phyloP scores from a whole-genome alignment of 805 yeast genomes.

The Cyberlindnera misumaiensis region DNA sequence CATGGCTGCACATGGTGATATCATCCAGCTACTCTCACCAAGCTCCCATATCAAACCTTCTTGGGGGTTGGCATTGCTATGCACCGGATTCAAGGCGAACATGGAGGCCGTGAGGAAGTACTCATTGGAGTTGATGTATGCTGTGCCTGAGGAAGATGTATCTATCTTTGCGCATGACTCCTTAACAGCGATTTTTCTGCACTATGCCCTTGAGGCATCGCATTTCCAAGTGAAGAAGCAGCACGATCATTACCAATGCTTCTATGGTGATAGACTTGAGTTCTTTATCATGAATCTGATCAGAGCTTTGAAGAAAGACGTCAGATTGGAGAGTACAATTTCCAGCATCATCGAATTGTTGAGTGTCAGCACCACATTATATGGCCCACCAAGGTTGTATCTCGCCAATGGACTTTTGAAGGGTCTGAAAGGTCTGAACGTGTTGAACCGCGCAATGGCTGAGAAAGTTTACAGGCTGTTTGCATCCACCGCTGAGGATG shows the following conservation, averaged over 20 bases:
- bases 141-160: constrained; percentile 41
- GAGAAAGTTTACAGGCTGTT: constrained; percentile 28
- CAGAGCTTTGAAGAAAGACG: constrained; percentile 27
- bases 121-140: constrained; percentile 47
- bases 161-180: constrained; percentile 39
- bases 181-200: constrained; percentile 41
- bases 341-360: constrained; percentile 37
- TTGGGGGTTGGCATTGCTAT: constrained; percentile 69
- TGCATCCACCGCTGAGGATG: constrained; percentile 40
- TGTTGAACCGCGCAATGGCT: constrained; percentile 24
- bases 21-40: constrained; percentile 44
- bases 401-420: constrained; percentile 46
- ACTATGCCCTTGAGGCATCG: constrained; percentile 55
- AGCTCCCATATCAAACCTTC: constrained; percentile 49
- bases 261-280: constrained; percentile 48
- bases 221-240: constrained; percentile 43
- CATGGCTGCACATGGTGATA: constrained; percentile 64
- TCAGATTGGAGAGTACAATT: constrained; percentile 24
- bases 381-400: constrained; percentile 67
- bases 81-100: constrained; percentile 69
- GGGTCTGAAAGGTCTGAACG: constrained; percentile 35
- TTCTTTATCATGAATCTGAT: constrained; percentile 34
- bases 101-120: constrained; percentile 72
- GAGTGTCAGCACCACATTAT: constrained; percentile 40
- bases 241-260: constrained; percentile 36